These are phyloP conservation scores for Saccharum spontaneum DNA, from an alignment of 176 grass and related monocot genomes.

Conservation along the genomic window DNA sequence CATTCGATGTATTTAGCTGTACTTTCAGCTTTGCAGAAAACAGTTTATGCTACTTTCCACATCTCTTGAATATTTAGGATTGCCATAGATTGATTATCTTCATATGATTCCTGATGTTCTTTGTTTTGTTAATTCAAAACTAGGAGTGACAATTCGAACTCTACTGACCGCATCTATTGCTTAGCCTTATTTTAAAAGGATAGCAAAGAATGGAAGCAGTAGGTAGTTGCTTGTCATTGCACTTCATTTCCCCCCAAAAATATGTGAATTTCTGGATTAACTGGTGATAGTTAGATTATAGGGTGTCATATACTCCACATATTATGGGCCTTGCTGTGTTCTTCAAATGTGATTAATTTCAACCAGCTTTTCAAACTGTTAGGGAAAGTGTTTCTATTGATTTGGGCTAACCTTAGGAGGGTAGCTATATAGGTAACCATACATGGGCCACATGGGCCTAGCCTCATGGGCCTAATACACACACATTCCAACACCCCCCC, in stretches of 20 bases:
- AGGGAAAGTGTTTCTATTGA: too few relatives aligned
- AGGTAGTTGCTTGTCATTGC: neutral
- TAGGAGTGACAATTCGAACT: neutral
- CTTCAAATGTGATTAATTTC: conserved; percentile 6
- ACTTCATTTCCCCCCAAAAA: neutral
- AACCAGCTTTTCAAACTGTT: neutral
- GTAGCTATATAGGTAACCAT: too few relatives aligned
- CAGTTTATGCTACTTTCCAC: neutral
- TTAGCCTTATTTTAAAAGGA: neutral
- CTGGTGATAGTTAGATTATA: neutral
- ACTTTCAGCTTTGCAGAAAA: neutral
- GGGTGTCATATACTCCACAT: neutral
- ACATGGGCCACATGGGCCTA: too few relatives aligned
- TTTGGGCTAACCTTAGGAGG: too few relatives aligned
- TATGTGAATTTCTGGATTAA: neutral
- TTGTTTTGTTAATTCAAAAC: neutral
- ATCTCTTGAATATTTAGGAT: neutral
- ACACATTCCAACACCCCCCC: too few relatives aligned
- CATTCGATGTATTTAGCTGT: neutral
- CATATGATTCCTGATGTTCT: neutral
- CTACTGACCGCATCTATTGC: neutral
- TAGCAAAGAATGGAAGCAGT: neutral
- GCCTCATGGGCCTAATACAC: too few relatives aligned
- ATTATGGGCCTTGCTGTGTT: neutral
- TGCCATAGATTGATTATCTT: neutral